A percentile compares a stretch with the other conserved stretches of the same genome.
Conservation (phyloP, 2,329 filamentous ascomycete genomes). For the Curvularia verruculosa region DNA sequence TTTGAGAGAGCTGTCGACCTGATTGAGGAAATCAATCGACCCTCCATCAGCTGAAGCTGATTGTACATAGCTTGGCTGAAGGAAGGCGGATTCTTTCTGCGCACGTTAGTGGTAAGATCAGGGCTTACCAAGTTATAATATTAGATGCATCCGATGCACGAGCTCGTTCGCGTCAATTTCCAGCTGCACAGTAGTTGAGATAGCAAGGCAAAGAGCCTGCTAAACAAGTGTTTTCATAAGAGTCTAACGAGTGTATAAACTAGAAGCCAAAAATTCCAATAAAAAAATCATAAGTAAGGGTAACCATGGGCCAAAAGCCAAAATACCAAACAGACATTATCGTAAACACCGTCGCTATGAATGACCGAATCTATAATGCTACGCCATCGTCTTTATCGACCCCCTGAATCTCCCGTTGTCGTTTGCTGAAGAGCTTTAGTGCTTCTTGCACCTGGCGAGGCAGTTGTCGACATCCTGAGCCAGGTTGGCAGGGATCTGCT, state of each 20-base stretch:
- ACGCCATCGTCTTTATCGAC: not conserved
- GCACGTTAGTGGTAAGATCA: too few relatives aligned
- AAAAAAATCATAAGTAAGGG: conserved; percentile 15
- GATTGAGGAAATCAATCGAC: not conserved
- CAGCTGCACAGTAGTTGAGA: not conserved
- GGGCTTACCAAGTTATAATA: not conserved
- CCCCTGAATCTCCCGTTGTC: not conserved
- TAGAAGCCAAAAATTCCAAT: conserved; percentile 9
- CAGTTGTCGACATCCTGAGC: conserved; percentile 62
- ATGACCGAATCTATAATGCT: conserved; percentile 6
- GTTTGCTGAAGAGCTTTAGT: not conserved
- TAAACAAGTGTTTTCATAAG: conserved; percentile 8
- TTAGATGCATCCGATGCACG: not conserved
- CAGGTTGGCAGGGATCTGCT: conserved; percentile 55
- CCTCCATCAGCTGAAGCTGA: not conserved
- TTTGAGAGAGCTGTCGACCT: not conserved
- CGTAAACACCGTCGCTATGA: conserved; percentile 28
- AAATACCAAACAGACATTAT: conserved; percentile 10
- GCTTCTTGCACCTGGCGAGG: conserved; percentile 54
- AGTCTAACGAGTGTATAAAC: conserved; percentile 9
- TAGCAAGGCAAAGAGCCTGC: not conserved
- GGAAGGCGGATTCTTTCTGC: too few relatives aligned
- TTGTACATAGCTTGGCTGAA: too few relatives aligned
- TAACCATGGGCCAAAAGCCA: conserved; percentile 16
- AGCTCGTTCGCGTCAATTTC: not conserved